These are phyloP conservation scores for Botryotinia convoluta DNA, from an alignment of 2,329 filamentous ascomycete genomes.

Conservation along the genomic window DNA sequence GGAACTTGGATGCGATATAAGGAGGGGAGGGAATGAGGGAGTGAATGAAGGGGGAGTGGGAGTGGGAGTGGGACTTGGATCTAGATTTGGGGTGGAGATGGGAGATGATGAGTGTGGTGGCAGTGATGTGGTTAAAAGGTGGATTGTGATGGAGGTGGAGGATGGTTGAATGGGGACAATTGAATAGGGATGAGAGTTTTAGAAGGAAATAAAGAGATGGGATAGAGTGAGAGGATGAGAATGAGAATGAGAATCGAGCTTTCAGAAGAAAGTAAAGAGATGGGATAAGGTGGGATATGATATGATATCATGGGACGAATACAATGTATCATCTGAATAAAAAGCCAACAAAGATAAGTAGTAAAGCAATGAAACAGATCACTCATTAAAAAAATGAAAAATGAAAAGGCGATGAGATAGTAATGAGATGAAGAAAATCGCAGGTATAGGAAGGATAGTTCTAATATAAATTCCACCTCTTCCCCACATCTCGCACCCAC, in stretches of 20 bases:
- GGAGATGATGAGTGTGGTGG: not conserved
- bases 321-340: not conserved
- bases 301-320: not conserved
- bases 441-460: accelerated
- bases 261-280: not conserved
- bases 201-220: not conserved
- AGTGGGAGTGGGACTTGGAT: not conserved
- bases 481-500: not conserved
- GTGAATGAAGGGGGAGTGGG: too few relatives aligned
- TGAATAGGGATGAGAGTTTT: not conserved
- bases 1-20: not conserved
- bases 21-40: not conserved
- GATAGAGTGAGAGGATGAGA: not conserved
- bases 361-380: accelerated
- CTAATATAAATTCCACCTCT: not conserved
- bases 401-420: not conserved
- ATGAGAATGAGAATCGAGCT: not conserved
- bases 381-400: not conserved
- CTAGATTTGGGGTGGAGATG: not conserved
- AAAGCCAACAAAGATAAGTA: not conserved
- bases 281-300: not conserved
- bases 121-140: not conserved
- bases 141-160: too few relatives aligned
- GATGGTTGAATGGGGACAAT: not conserved
- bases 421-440: not conserved